These are phyloP conservation scores for Amborella trichopoda DNA, from an alignment of 164 flowering plant species.

Conservation along the genomic window DNA sequence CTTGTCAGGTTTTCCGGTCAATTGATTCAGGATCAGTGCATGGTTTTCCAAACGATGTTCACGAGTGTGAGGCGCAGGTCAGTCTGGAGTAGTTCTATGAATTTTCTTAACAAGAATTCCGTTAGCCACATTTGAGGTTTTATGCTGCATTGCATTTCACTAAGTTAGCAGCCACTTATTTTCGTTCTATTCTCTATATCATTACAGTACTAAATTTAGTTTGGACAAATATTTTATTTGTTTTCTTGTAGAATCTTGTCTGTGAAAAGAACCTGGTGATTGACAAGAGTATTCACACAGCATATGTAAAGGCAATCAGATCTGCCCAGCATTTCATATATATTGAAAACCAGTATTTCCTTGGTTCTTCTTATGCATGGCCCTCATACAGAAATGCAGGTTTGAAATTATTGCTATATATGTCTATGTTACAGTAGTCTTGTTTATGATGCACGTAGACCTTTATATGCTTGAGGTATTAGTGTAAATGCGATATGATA, in stretches of 20 bases:
- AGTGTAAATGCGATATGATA: not conserved
- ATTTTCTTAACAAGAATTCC: no score
- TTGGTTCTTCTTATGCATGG: constrained; percentile 86
- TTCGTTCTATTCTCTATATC: no score
- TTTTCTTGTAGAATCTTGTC: constrained; percentile 46
- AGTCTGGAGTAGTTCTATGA: no score
- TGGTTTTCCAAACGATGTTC: constrained; percentile 45
- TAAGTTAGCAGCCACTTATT: no score
- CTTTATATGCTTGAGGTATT: not conserved
- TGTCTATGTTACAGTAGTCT: not conserved
- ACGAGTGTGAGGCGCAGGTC: constrained; percentile 34
- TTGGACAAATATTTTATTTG: not conserved
- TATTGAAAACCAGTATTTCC: constrained; percentile 72
- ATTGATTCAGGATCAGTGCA: constrained; percentile 79
- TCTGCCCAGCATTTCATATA: constrained; percentile 76
- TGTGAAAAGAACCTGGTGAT: constrained; percentile 43
- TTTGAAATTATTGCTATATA: no score
- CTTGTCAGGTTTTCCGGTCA: constrained; percentile 62
- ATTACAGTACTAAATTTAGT: not conserved
- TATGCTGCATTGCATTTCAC: no score
- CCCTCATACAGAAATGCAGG: constrained; percentile 76
- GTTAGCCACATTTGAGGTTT: no score
- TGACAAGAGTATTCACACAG: constrained; percentile 78
- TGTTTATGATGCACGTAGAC: not conserved
- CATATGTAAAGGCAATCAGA: constrained; percentile 74